These are phyloP conservation scores for Trichoderma cornu-damae DNA, from an alignment of 2,329 filamentous ascomycete genomes.

Conservation along the genomic window DNA sequence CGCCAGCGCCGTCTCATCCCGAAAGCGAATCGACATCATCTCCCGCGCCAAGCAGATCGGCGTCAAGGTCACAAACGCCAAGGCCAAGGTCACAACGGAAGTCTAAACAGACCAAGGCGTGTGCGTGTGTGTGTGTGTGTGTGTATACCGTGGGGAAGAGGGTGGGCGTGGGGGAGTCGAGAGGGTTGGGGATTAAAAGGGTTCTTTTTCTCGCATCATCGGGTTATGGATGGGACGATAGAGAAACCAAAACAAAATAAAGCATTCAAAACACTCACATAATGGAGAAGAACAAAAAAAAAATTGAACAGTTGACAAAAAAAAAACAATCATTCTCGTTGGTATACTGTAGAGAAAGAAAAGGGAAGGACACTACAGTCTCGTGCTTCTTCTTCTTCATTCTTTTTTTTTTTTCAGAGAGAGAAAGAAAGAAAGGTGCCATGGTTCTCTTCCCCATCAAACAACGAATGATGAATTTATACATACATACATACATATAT, in stretches of 20 bases:
- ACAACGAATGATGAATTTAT: no score
- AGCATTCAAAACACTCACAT: slow-evolving; percentile 13
- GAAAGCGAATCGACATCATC: slow-evolving; percentile 98
- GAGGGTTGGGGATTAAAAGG: neutral
- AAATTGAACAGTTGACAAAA: slow-evolving; percentile 5
- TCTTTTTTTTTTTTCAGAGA: no score
- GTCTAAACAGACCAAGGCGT: slow-evolving; percentile 46
- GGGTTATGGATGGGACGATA: slow-evolving; percentile 14
- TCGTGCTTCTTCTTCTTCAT: no score
- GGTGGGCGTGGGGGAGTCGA: no score
- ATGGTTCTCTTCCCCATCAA: no score
- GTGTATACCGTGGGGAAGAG: no score
- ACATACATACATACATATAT: no score
- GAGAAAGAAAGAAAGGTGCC: no score
- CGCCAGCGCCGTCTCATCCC: slow-evolving; percentile 93
- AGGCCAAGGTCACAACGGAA: slow-evolving; percentile 98
- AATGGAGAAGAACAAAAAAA: slow-evolving; percentile 17
- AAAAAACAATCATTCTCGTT: no score
- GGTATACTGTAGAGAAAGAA: no score
- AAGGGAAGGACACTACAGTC: no score
- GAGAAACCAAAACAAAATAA: slow-evolving; percentile 14
- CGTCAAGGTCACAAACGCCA: slow-evolving; percentile 99
- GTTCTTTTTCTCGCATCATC: neutral
- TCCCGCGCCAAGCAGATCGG: slow-evolving; percentile 95
- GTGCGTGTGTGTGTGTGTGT: no score